Evolutionary conservation across 192 early-diverging fungal genomes (phyloP), one percentile per base, ranked within the genome.

Genomic region (Backusella tarrabulga): DNA sequence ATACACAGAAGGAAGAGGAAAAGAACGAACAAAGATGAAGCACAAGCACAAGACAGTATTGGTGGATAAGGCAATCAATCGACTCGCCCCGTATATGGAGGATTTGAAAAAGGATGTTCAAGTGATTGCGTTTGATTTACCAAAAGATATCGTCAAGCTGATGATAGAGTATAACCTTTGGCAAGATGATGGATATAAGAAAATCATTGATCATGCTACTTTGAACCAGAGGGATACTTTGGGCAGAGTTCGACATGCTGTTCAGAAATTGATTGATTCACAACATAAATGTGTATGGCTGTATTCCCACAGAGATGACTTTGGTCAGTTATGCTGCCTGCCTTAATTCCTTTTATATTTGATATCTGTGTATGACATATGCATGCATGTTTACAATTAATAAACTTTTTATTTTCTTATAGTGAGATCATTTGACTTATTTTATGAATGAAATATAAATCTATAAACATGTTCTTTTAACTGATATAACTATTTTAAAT

Each of bases 251-350:
- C 80, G 83, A 66, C 69, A 79, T 36, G 70, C 76, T 12, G 71
- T 79, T 40, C 66, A 69, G 67, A 75, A 74, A 67, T 71, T 72
- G 7, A 78, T 77, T 76, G 54, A 84, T 73, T 63, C 71, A 78
- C 78, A 74, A 77, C 81, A 82, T 23, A 71, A 76, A 42, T 90
- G 86, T 76, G 85, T 94, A 8, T 94, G 93, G 93, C 78, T 94
- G 19, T 93, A 94, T 79, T 90, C 91, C 0, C 86, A 89, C 67
- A 87, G 88, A 66, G 90, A 90, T 81, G 90, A 94, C 44, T 87
- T 81, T 74, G 87, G 88, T 8, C 77, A 88, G 19, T 82, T 90
- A 8, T 94, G 91, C 73, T 83, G 87, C 5, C 71, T 77, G 7
- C 29, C 34, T 67, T 75, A 75, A 41, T 29, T 29, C 7, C 42